Percentiles rank a stretch among this genome's conserved stretches.
These are phyloP conservation scores for Huntiella bhutanensis DNA, from an alignment of 2,329 filamentous ascomycete genomes.

Conservation along the genomic window DNA sequence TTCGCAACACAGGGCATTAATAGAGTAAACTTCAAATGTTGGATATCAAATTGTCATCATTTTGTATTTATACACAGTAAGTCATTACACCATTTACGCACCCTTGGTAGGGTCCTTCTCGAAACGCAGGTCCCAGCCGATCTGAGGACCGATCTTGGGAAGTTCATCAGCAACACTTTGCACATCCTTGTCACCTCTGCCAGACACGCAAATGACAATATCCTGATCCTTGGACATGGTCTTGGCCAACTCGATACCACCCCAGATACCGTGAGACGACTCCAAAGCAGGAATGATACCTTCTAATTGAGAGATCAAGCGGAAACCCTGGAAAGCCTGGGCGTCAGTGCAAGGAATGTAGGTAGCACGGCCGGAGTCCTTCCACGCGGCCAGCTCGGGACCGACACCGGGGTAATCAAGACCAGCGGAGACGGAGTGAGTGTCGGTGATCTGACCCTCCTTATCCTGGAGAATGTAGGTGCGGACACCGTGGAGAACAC, in stretches of 20 bases:
- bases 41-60: too few relatives aligned
- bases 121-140: slow-evolving; percentile 54
- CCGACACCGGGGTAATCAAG: slow-evolving; percentile 96
- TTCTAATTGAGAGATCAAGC: slow-evolving; percentile 67
- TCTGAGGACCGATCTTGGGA: slow-evolving; percentile 70
- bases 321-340: slow-evolving; percentile 75
- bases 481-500: slow-evolving; percentile 85
- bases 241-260: slow-evolving; percentile 78
- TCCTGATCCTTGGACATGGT: slow-evolving; percentile 77
- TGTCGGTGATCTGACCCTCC: slow-evolving; percentile 84
- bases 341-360: slow-evolving; percentile 87
- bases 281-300: slow-evolving; percentile 95
- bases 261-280: slow-evolving; percentile 80
- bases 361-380: slow-evolving; percentile 68
- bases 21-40: too few relatives aligned
- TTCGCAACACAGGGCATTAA: too few relatives aligned
- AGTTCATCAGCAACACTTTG: slow-evolving; percentile 94
- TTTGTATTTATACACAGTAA: too few relatives aligned
- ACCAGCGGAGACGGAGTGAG: slow-evolving; percentile 89
- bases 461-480: slow-evolving; percentile 90
- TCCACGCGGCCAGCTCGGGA: slow-evolving; percentile 82
- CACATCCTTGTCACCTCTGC: slow-evolving; percentile 93
- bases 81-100: too few relatives aligned
- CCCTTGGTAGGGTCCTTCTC: slow-evolving; percentile 17
- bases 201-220: slow-evolving; percentile 82